Evolutionary conservation across 2,329 filamentous ascomycete species (phyloP), one percentile per base, ranked within the genome.

Genomic region (Biscogniauxia marginata): DNA sequence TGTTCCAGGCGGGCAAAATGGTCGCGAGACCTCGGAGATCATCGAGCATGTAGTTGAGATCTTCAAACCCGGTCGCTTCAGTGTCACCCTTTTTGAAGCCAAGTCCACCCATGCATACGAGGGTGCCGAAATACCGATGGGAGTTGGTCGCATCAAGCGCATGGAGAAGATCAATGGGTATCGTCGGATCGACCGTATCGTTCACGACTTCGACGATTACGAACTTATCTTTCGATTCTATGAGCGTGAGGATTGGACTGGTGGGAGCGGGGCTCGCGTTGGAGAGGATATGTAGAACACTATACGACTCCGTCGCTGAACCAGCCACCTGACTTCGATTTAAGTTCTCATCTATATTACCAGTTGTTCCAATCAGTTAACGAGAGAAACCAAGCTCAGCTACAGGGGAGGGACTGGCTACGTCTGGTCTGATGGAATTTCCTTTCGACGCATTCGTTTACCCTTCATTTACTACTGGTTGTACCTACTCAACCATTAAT

Each of bases 21-120:
- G 93, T 16, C 89, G 93, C 60, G 89, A 93, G 71, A 97, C 93
- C 0, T 86, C 87, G 22, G 93, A 96, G 62, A 88, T 98, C 58
- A 89, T 99, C 60, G 87, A 96, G 73, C 91, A 97, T 63, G 95
- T 98, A 1, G 92, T 98, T 46, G 83, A 85, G 62, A 99, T 99
- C 70, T 99, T 99, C 84, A 91, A 92, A 72, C 95, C 95, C 0
- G 93, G 93, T n/a, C 89, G 93, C 53, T 99, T 99, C 81, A 96
- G 90, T 67, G 91, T 99, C 55, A 99, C 95, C 0, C 81, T 98
- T 16, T 99, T 99, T 67, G 93, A 99, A 76, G 90, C 92, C 53
- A 96, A 96, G 79, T 77, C 70, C 71, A 74, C 65, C 65, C 71
- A 75, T 30, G 72, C 70, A 55, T 73, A 70, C 66, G 69, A 75